Percentiles rank a stretch among this genome's conserved stretches.
Evolutionary conservation across 192 early-diverging fungal species (phyloP).

Genomic region (Entomortierella chlamydospora): DNA sequence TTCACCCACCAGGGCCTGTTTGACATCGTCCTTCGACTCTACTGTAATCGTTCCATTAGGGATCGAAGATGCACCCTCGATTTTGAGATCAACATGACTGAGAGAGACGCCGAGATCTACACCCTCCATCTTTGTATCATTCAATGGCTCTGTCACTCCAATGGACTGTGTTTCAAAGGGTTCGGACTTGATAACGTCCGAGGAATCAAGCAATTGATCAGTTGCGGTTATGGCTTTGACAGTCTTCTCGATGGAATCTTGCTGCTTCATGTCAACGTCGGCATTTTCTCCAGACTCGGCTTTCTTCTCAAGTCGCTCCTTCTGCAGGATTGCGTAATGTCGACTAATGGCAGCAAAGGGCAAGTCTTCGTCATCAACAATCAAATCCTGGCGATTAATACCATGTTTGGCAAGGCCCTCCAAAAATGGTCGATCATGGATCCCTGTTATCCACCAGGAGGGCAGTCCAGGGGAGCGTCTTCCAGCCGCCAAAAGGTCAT

Average conservation of each 20-base stretch:
- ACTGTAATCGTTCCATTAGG: background rate
- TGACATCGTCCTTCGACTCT: background rate
- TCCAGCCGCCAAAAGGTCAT: conserved; percentile 54
- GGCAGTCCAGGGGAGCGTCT: conserved; percentile 67
- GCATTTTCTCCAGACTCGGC: background rate
- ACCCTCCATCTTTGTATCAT: background rate
- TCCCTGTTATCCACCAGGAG: conserved; percentile 80
- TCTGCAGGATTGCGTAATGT: conserved; percentile 16
- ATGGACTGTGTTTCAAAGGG: background rate
- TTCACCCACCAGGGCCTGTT: too few species aligned
- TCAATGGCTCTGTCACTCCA: background rate
- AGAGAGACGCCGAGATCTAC: background rate
- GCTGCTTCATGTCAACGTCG: background rate
- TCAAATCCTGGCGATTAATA: conserved; percentile 72
- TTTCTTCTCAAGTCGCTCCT: conserved; percentile 21
- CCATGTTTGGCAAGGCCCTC: conserved; percentile 78
- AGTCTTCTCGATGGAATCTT: conserved; percentile 12
- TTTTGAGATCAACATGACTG: background rate
- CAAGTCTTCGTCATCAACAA: conserved; percentile 66
- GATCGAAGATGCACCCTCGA: background rate
- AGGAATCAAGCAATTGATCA: background rate
- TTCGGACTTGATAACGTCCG: background rate
- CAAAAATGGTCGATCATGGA: conserved; percentile 75
- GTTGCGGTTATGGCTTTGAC: conserved; percentile 4
- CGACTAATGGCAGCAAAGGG: conserved; percentile 61